Percentiles rank a stretch among this genome's conserved stretches.
Conservation (phyloP, 1,284 basidiomycete genomes). For the Erythrobasidium hasegawianum region DNA sequence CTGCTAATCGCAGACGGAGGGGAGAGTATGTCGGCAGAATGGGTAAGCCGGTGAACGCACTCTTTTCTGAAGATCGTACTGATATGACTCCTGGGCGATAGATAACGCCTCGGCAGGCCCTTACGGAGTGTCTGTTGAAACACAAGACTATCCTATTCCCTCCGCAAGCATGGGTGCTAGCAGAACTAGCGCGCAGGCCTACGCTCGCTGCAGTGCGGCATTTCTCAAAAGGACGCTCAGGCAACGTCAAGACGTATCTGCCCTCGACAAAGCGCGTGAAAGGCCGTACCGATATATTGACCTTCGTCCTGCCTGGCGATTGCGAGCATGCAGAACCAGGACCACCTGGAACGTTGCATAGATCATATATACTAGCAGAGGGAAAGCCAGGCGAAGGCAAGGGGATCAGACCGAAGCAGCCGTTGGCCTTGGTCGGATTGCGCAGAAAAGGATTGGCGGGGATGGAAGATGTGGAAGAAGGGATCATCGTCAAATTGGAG, state of each 20-base stretch:
- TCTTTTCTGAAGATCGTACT: too few species aligned
- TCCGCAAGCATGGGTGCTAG: slow-evolving; percentile 28
- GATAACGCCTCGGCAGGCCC: slow-evolving; percentile 20
- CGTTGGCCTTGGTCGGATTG: slow-evolving; percentile 4
- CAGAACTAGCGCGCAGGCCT: slow-evolving; percentile 21
- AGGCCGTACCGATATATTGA: slow-evolving; percentile 2
- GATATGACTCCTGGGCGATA: neutral
- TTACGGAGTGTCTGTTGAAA: slow-evolving; percentile 8
- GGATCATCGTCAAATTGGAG: neutral
- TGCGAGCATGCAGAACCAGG: slow-evolving; percentile 5
- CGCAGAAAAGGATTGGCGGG: neutral
- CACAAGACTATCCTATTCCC: slow-evolving; percentile 25
- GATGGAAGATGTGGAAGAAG: slow-evolving; percentile 13
- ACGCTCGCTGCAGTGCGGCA: slow-evolving; percentile 1
- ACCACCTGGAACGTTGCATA: neutral
- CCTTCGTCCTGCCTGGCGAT: slow-evolving; percentile 29
- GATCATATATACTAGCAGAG: neutral
- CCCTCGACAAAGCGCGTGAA: slow-evolving; percentile 14
- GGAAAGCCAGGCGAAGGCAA: neutral
- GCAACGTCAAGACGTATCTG: neutral
- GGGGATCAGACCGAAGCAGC: slow-evolving; percentile 20
- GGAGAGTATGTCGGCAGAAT: slow-evolving; percentile 29
- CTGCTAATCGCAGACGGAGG: slow-evolving; percentile 15
- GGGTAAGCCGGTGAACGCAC: slow-evolving; percentile 7
- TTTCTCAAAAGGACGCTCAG: neutral